A percentile compares a stretch with the other conserved stretches of the same genome.
Conservation (phyloP, 2,329 filamentous ascomycete genomes). For the Knufia petricola region DNA sequence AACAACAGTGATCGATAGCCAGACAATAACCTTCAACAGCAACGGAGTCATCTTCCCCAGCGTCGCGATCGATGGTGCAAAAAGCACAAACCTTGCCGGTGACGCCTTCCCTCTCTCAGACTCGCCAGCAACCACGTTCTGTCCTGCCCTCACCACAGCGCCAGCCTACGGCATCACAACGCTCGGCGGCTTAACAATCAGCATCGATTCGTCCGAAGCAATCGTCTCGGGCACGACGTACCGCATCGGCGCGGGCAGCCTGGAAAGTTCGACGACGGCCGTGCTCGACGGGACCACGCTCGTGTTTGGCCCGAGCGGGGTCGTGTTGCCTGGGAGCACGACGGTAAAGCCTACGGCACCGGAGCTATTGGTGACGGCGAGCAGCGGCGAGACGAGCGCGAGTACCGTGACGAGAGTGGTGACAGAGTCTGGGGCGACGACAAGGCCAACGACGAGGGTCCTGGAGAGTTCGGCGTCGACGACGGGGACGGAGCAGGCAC, state of each 20-base stretch:
- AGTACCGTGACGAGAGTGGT: neutral
- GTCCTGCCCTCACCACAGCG: conserved; percentile 8
- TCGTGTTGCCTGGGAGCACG: conserved; percentile 34
- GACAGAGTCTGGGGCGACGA: neutral
- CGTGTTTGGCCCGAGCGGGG: conserved; percentile 43
- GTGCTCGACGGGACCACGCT: conserved; percentile 38
- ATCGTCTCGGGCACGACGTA: conserved; percentile 45
- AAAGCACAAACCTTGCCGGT: too few species aligned
- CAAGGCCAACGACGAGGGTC: neutral
- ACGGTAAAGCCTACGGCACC: conserved; percentile 26
- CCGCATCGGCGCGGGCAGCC: conserved; percentile 39
- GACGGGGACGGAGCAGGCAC: too few species aligned
- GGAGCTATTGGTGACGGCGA: neutral
- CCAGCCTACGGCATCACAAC: conserved; percentile 14
- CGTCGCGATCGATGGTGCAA: too few species aligned
- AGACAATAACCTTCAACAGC: conserved; percentile 21
- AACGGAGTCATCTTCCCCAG: conserved; percentile 21
- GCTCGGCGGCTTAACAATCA: conserved; percentile 20
- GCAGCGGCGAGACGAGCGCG: neutral
- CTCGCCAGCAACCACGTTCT: conserved; percentile 18
- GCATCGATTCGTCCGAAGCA: conserved; percentile 20
- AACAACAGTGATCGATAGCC: conserved; percentile 20
- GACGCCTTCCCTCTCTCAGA: too few species aligned
- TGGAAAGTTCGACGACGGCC: conserved; percentile 35
- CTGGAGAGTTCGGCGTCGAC: neutral